Evolutionary conservation across 345 rosid species (phyloP).

Genomic region (Eucalyptus lansdowneana): DNA sequence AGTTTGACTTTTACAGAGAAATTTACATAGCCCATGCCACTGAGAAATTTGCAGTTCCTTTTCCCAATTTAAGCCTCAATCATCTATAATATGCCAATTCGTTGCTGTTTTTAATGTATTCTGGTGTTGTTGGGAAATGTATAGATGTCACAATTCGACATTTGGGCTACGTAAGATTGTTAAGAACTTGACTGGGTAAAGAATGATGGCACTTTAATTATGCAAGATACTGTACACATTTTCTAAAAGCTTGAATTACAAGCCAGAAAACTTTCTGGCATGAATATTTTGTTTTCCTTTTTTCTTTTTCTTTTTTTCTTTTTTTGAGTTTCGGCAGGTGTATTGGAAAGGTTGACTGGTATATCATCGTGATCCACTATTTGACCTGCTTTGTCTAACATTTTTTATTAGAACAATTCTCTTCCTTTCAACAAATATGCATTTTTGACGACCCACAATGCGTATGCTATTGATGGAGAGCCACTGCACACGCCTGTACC

Average conservation of each 20-base stretch:
- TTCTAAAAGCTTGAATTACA: not conserved
- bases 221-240: not conserved
- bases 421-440: slow-evolving; percentile 67
- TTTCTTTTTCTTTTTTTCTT: not conserved
- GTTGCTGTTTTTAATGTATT: not conserved
- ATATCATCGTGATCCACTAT: not conserved
- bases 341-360: not conserved
- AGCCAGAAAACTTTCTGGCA: not conserved
- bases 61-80: not conserved
- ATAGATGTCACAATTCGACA: not conserved
- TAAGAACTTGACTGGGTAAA: not conserved
- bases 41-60: not conserved
- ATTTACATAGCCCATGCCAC: not conserved
- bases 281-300: not conserved
- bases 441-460: slow-evolving; percentile 58
- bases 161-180: not conserved
- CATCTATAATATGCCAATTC: not conserved
- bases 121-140: not conserved
- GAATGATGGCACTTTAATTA: not conserved
- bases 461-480: slow-evolving; percentile 44
- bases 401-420: slow-evolving; percentile 34
- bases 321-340: not conserved
- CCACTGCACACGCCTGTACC: slow-evolving; percentile 34
- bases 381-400: not conserved
- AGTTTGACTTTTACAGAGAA: not conserved